Evolutionary conservation across 23 red algal species (phyloP).

Genomic region (Gracilaria gracilis): DNA sequence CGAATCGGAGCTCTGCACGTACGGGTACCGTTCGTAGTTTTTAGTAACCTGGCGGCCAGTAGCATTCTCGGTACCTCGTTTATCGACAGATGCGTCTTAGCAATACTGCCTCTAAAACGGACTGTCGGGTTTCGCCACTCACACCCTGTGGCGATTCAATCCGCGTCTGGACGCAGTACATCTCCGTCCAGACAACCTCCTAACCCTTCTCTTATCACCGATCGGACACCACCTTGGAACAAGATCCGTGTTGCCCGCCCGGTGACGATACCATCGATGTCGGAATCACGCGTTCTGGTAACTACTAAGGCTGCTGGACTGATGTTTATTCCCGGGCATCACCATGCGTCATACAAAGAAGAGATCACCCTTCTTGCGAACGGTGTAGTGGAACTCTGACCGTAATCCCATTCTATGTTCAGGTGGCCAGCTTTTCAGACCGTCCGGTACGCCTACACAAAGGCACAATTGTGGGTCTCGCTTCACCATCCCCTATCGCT

Average conservation of each 20-base stretch:
- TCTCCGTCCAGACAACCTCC: background rate
- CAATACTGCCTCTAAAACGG: background rate
- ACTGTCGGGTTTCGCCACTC: slow-evolving; percentile 9
- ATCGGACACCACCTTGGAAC: background rate
- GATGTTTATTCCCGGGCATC: background rate
- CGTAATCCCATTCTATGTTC: slow-evolving; percentile 16
- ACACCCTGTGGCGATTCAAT: slow-evolving; percentile 18
- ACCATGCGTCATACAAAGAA: background rate
- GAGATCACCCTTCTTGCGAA: slow-evolving; percentile 1
- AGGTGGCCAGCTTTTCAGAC: slow-evolving; percentile 29
- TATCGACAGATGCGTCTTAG: slow-evolving; percentile 9
- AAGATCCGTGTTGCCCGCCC: slow-evolving; percentile 24
- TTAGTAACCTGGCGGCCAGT: background rate
- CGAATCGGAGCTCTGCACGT: background rate
- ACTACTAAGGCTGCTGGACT: slow-evolving; percentile 2
- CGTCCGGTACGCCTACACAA: slow-evolving; percentile 13
- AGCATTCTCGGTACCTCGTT: background rate
- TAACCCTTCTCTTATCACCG: background rate
- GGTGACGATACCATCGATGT: background rate
- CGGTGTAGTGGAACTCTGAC: background rate
- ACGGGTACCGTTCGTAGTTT: background rate
- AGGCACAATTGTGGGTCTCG: slow-evolving; percentile 13
- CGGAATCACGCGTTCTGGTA: slow-evolving; percentile 5
- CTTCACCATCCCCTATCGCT: slow-evolving; percentile 1
- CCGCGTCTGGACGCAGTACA: background rate